Evolutionary conservation across 164 flowering plant genomes (phyloP).

Genomic region (Cinnamomum chago): DNA sequence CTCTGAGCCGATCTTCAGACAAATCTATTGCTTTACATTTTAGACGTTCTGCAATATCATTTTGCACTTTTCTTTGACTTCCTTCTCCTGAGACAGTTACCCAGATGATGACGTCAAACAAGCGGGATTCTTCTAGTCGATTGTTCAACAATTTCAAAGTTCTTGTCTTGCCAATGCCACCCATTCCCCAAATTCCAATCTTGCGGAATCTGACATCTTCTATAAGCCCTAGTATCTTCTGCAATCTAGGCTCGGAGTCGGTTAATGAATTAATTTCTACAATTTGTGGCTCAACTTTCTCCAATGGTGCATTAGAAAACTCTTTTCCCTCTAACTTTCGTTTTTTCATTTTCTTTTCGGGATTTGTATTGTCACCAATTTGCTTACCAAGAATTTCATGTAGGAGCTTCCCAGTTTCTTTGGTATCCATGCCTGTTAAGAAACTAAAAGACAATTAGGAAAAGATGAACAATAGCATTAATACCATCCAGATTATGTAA

Average conservation of each 20-base stretch:
- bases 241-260: background rate
- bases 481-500: no score
- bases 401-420: no score
- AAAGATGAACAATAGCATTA: no score
- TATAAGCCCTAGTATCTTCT: background rate
- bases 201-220: no score
- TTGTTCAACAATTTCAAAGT: background rate
- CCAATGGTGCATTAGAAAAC: background rate
- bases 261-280: background rate
- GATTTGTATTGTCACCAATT: no score
- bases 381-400: no score
- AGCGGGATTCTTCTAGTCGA: background rate
- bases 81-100: slow-evolving; percentile 4
- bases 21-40: no score
- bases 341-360: no score
- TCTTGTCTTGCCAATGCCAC: slow-evolving; percentile 5
- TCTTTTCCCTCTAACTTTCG: no score
- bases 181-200: background rate
- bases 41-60: background rate
- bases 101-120: background rate
- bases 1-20: background rate
- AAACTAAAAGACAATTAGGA: no score
- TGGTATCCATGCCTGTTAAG: no score
- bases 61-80: background rate
- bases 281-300: background rate